phyloP scores from a whole-genome alignment of 2,329 filamentous ascomycete species.

The Tricladium varicosporioides region DNA sequence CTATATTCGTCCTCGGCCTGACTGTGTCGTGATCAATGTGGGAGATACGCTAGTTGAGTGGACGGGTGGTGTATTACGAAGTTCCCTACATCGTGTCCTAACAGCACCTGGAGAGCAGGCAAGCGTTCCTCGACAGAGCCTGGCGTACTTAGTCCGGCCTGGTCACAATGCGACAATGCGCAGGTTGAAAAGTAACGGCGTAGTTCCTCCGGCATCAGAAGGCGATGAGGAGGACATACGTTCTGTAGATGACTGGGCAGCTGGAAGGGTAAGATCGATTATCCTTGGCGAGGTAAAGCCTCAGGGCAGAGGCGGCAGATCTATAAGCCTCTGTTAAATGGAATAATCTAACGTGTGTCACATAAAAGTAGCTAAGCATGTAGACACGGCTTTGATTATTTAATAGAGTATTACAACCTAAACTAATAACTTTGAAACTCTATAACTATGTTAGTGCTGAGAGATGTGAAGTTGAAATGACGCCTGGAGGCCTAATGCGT shows the following conservation, averaged over 20 bases:
- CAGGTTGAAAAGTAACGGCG: not conserved
- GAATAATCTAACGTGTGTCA: not conserved
- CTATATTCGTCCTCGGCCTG: not conserved
- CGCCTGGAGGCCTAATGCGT: no score
- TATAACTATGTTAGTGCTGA: no score
- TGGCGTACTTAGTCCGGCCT: not conserved
- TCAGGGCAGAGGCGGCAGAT: not conserved
- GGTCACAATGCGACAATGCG: not conserved
- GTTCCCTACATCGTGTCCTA: not conserved
- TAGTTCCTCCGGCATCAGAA: not conserved
- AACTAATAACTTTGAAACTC: conserved; percentile 3
- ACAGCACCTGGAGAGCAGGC: not conserved
- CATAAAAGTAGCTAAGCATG: not conserved
- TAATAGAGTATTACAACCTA: not conserved
- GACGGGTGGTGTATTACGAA: not conserved
- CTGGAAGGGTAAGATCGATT: not conserved
- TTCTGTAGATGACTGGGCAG: not conserved
- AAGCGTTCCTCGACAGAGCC: not conserved
- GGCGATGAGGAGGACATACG: not conserved
- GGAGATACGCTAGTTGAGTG: conserved; percentile 1
- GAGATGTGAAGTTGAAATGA: no score
- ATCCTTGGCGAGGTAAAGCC: not conserved
- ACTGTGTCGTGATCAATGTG: conserved; percentile 1
- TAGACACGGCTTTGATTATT: not conserved
- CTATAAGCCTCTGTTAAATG: not conserved